Base-by-base conservation (phyloP, 2,329 filamentous ascomycete genomes). In the Colletotrichum orbiculare region DNA sequence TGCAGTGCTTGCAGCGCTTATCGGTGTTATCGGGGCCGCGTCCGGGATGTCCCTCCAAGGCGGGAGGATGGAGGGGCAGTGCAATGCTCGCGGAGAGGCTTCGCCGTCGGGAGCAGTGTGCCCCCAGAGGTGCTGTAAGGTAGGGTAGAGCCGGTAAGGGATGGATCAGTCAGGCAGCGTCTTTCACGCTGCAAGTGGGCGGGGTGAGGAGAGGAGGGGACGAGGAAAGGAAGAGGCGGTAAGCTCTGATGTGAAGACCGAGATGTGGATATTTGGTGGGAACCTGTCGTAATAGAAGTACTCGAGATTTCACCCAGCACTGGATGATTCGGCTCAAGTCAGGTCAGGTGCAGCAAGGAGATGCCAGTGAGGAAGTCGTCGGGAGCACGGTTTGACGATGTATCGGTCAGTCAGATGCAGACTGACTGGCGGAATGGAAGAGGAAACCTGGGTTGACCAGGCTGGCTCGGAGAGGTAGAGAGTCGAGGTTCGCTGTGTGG, bases 41-140 rank as follows among this genome's bases (percentile, higher is more conserved):
- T 54, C 63, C 58, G 59, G 63, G 53, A 66, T 63, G 53, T 53
- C 17, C 63, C 59, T 35, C 49, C 49, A 63, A 15, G 53, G 53
- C 46, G 49, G 60, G 45, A 66, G 56, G 64, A 66, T 60, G 64
- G 64, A 66, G 64, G 64, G 64, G 60, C 54, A 66, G 54, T 66
- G 60, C 54, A 66, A 50, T 66, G 63, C 53, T 66, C 37, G 25
- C 52, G 11, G 47, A 42, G 47, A 52, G 25, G 25, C 25, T 25
- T 25, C 25, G 25, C 25, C 25, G 25, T 25, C 4, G 25, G 25
- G 25, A 25, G 25, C 4, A 25, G 25, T 25, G 25, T 25, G 25
- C 4, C 25, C 25, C 25, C 25, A 25, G 25, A 25, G 25, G 25
- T 56, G 53, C 39, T 33, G 46, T 48, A 34, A 60, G 52, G 55